phyloP scores from a whole-genome alignment of 2,329 filamentous ascomycete species.

The Pestalotiopsis sp. region DNA sequence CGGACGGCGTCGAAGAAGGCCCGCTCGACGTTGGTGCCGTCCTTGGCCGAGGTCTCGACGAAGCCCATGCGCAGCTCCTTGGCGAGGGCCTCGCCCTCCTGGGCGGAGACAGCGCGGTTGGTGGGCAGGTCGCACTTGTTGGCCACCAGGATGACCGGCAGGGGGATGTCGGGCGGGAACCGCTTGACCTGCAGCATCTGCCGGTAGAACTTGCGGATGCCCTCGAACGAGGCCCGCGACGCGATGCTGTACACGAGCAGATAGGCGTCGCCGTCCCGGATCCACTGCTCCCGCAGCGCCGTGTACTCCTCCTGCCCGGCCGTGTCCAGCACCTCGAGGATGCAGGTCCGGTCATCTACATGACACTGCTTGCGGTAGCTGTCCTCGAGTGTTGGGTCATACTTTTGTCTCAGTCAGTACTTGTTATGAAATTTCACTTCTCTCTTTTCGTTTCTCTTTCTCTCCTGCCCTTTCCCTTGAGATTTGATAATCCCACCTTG shows the following conservation, averaged over 20 bases:
- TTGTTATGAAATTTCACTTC: not conserved
- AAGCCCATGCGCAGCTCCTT: constrained; percentile 94
- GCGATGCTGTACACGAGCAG: constrained; percentile 98
- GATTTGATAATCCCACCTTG: not conserved
- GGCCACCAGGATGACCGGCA: constrained; percentile 96
- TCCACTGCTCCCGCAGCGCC: constrained; percentile 95
- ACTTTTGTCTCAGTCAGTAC: constrained; percentile 46
- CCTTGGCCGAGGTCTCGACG: constrained; percentile 94
- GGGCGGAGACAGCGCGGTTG: constrained; percentile 92
- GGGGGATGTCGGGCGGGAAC: constrained; percentile 66
- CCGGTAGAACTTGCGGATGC: constrained; percentile 93
- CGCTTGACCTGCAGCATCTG: constrained; percentile 96
- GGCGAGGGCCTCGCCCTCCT: constrained; percentile 92
- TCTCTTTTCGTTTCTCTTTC: not conserved
- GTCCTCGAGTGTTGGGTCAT: constrained; percentile 87
- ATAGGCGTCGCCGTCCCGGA: constrained; percentile 95
- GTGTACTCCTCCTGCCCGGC: constrained; percentile 99
- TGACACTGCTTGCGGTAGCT: constrained; percentile 87
- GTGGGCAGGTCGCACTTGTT: constrained; percentile 98
- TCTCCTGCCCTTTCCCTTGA: not conserved
- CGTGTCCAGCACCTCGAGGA: constrained; percentile 96
- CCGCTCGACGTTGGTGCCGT: constrained; percentile 97
- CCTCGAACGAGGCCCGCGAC: constrained; percentile 88
- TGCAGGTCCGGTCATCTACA: constrained; percentile 93
- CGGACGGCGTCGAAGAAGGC: constrained; percentile 97